These are phyloP conservation scores for Chaetomium cochliodes DNA, from an alignment of 495 filamentous ascomycete species.

Conservation along the genomic window DNA sequence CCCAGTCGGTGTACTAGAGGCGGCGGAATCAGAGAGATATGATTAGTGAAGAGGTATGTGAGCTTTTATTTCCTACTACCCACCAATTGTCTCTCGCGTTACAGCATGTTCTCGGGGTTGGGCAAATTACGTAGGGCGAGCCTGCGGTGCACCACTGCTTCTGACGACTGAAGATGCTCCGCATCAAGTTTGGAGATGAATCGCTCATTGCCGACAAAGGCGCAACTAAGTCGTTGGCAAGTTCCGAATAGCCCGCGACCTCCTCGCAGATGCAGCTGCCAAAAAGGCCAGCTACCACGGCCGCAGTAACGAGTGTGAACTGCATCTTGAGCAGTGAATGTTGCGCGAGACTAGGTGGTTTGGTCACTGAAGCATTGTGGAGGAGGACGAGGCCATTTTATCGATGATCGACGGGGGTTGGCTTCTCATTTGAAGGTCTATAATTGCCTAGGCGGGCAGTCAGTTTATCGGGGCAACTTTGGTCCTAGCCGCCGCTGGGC, in stretches of 20 bases:
- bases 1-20: slow-evolving; percentile 6
- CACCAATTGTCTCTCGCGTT: slow-evolving; percentile 10
- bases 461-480: not conserved
- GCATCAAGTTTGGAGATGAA: slow-evolving; percentile 8
- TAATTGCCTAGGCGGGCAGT: not conserved
- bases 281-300: slow-evolving; percentile 4
- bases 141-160: slow-evolving; percentile 7
- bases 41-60: not conserved
- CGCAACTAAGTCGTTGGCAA: slow-evolving; percentile 5
- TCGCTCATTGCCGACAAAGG: slow-evolving; percentile 6
- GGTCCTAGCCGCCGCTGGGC: too few relatives aligned
- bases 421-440: not conserved
- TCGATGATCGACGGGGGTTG: not conserved
- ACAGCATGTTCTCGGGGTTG: slow-evolving; percentile 14
- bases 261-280: slow-evolving; percentile 6
- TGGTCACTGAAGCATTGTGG: not conserved
- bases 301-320: not conserved
- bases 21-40: not conserved
- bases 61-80: not conserved
- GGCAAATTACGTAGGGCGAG: slow-evolving; percentile 4
- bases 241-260: slow-evolving; percentile 3
- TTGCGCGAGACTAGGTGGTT: not conserved
- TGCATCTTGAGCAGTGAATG: slow-evolving; percentile 1
- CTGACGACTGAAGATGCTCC: slow-evolving; percentile 7
- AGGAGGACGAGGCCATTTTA: not conserved